phyloP scores from a whole-genome alignment of 2,329 filamentous ascomycete genomes.

The Fusarium sp. region DNA sequence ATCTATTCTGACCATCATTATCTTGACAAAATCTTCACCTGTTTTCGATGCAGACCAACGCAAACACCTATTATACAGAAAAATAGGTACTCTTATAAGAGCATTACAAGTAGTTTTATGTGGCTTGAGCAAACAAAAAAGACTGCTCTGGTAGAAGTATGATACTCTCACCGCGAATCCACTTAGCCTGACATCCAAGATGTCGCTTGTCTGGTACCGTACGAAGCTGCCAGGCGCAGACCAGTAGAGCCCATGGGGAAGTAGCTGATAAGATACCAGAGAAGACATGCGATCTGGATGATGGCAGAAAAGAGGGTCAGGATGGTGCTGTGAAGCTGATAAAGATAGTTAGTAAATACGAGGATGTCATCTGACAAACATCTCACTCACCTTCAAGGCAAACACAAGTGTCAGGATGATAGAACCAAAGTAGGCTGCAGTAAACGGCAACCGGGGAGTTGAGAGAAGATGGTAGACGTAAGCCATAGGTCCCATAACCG shows the following conservation, averaged over 20 bases:
- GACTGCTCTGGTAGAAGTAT: neutral
- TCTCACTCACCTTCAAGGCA: conserved; percentile 80
- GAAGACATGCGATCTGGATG: conserved; percentile 79
- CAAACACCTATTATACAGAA: conserved; percentile 6
- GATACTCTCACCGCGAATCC: neutral
- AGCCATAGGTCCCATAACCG: conserved; percentile 87
- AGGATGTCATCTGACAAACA: neutral
- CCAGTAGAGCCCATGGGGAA: conserved; percentile 96
- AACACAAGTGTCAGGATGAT: conserved; percentile 91
- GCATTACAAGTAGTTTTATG: neutral
- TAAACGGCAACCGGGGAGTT: conserved; percentile 85
- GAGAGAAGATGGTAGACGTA: conserved; percentile 88
- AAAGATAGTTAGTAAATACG: conserved; percentile 24
- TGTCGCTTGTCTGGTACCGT: conserved; percentile 82
- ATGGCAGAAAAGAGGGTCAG: conserved; percentile 86
- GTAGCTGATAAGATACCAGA: conserved; percentile 97
- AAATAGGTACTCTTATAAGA: neutral
- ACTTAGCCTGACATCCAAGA: conserved; percentile 82
- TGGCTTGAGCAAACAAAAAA: neutral
- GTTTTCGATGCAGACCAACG: conserved; percentile 14
- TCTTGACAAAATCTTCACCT: neutral
- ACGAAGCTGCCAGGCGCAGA: conserved; percentile 82
- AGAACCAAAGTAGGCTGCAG: conserved; percentile 91
- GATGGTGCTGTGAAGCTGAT: conserved; percentile 79
- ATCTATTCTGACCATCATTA: neutral